Conservation (phyloP, 129 eudicot genomes). For the Tagetes erecta region DNA sequence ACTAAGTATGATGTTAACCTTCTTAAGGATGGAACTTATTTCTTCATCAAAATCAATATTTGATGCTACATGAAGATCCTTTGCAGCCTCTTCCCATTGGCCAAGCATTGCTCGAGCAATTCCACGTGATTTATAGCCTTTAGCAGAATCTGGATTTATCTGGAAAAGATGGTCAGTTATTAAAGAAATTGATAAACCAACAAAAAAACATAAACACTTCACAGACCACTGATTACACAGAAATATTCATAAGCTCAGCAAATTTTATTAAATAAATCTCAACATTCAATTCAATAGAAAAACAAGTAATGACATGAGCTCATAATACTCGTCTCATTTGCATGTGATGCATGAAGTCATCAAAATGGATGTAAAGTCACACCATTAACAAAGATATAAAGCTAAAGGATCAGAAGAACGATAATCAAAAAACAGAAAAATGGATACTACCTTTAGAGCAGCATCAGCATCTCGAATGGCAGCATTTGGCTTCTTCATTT, state of each 20-base stretch:
- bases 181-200: background rate
- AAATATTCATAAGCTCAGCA: background rate
- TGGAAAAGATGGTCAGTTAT: constrained; percentile 22
- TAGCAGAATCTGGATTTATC: constrained; percentile 97
- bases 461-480: constrained; percentile 97
- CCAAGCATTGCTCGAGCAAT: constrained; percentile 94
- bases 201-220: background rate
- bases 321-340: background rate
- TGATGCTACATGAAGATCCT: constrained; percentile 94
- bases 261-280: background rate
- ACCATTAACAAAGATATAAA: background rate
- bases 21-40: constrained; percentile 75
- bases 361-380: background rate
- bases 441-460: constrained; percentile 69
- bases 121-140: constrained; percentile 95
- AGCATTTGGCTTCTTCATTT: constrained; percentile 99
- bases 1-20: constrained; percentile 49
- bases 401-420: background rate
- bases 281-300: background rate
- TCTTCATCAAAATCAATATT: constrained; percentile 93
- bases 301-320: background rate
- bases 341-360: constrained; percentile 8
- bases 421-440: background rate
- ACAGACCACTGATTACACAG: background rate
- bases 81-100: constrained; percentile 92